Base-by-base conservation (phyloP, 1,284 basidiomycete species). In the Pseudozyma pruni region DNA sequence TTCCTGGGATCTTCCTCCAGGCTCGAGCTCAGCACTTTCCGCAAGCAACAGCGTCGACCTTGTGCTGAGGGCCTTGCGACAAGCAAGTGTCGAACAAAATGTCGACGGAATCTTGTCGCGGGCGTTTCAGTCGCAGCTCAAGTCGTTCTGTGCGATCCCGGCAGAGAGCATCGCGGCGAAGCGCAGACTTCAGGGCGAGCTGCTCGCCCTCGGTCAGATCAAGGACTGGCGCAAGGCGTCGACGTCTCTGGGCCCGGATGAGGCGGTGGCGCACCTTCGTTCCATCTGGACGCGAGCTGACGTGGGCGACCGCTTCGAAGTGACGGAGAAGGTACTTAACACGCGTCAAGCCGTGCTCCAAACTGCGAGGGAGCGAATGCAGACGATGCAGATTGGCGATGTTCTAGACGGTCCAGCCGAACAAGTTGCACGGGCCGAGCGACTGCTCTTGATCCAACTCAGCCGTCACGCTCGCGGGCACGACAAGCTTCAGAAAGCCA, bases 341-440 rank as follows among this genome's bases (percentile, higher is more conserved):
- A 92, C 91, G 2, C 89, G 93, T 3, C 86, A 91, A 16, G 91
- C 92, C 1, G 85, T 97, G n/a, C 82, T 97, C 17, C 89, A 88
- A 10, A 89, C 90, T 6, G 85, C 85, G 2, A 84, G 88, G 54
- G 85, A 86, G 78, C 89, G 85, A 79, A 90, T 89, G 79, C 87
- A 89, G 72, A 87, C 86, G 29, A 86, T 86, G 71, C 90, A 88
- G 79, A 89, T 95, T 32, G 93, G 92, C 17, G 86, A 87, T 42
- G 81, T 91, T 59, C 79, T 86, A 13, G 87, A 88, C 1, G 86
- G 88, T 0, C 86, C 89, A 45, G 83, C 86, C 7, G 83, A 84
- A 32, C 80, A 84, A 1, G 83, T 93, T 0, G 80, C 87, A 9
- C 85, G 87, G 11, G 81, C 90, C 0, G 92, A 97, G 83, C 89